Conservation (phyloP, 2,329 filamentous ascomycete species). For the Penicillium verrucosum region DNA sequence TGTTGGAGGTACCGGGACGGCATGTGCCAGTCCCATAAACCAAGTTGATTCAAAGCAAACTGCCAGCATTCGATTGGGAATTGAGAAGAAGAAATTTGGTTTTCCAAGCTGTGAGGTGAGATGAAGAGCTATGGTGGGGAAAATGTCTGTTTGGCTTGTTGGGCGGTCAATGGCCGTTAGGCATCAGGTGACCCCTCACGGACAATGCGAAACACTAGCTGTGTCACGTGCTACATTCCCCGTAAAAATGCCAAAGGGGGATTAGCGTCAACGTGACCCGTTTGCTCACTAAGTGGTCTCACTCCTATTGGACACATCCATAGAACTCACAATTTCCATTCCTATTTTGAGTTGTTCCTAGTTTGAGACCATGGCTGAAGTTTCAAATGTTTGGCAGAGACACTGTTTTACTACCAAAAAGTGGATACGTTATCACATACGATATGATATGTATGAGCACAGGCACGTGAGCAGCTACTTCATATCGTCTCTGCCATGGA, state of each 20-base stretch:
- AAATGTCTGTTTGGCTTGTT: constrained; percentile 1
- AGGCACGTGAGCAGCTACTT: too few species aligned
- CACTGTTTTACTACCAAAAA: neutral
- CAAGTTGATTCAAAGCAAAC: neutral
- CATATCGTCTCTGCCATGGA: too few species aligned
- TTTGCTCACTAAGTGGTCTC: neutral
- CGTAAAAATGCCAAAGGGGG: neutral
- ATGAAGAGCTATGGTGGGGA: constrained; percentile 9
- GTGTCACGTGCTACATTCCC: neutral
- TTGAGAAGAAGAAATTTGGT: neutral
- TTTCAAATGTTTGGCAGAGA: neutral
- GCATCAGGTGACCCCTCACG: constrained; percentile 1
- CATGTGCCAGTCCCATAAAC: constrained; percentile 20
- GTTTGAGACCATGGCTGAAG: neutral
- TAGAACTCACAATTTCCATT: neutral
- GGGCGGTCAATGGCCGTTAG: constrained; percentile 4
- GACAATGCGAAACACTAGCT: neutral
- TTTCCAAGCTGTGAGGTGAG: neutral
- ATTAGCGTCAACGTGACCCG: neutral
- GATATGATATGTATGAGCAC: neutral
- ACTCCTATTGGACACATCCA: neutral
- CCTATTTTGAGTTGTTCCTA: neutral
- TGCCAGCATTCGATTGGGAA: constrained; percentile 11
- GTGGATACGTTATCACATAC: neutral
- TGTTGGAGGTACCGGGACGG: constrained; percentile 15